These are phyloP conservation scores for Circinella minor DNA, from an alignment of 371 early-diverging fungal genomes.

Conservation along the genomic window DNA sequence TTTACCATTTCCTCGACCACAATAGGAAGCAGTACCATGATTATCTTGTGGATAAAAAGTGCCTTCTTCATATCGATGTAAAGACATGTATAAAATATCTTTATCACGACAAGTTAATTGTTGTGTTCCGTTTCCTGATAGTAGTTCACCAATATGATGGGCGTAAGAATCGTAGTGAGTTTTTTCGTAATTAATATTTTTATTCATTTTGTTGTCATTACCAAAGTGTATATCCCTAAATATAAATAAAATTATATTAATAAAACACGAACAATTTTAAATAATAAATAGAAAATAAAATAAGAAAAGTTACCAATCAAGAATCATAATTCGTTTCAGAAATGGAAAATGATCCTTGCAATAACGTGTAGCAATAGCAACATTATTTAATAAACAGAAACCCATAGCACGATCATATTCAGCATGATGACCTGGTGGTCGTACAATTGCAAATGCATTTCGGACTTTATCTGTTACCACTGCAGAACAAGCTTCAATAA, in stretches of 20 bases:
- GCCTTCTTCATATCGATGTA: conserved; percentile 85
- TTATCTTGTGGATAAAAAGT: conserved; percentile 76
- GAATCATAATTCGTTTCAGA: conserved; percentile 71
- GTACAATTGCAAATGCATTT: conserved; percentile 86
- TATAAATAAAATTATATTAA: not conserved
- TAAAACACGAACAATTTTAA: not conserved
- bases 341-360: conserved; percentile 33
- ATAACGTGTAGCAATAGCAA: conserved; percentile 79
- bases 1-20: conserved; percentile 67
- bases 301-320: conserved; percentile 82
- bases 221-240: conserved; percentile 92
- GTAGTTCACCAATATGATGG: not conserved
- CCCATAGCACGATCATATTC: conserved; percentile 75
- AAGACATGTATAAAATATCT: conserved; percentile 80
- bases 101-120: conserved; percentile 77
- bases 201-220: conserved; percentile 14
- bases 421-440: conserved; percentile 94
- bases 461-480: conserved; percentile 66
- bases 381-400: conserved; percentile 91
- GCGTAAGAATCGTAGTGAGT: conserved; percentile 2
- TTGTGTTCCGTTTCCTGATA: conserved; percentile 87
- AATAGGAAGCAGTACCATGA: conserved; percentile 56
- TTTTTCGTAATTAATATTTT: not conserved
- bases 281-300: conserved; percentile 7
- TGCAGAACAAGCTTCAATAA: conserved; percentile 72